Conservation (phyloP, 1,139 yeast genomes). For the Ashbya aceris region DNA sequence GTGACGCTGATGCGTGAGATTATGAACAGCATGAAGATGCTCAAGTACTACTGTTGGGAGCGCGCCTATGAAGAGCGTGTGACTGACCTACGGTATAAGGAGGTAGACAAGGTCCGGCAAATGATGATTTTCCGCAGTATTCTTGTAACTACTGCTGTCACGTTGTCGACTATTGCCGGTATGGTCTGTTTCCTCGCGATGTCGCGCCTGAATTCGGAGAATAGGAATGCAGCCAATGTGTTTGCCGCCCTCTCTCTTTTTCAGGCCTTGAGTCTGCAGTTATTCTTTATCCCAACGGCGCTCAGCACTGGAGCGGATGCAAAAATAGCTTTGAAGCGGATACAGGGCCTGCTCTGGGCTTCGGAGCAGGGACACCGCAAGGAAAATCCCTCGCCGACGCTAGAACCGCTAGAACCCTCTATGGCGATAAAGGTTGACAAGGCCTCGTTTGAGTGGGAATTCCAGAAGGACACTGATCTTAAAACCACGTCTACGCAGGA, state of each 20-base stretch:
- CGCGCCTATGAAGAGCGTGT: constrained; percentile 44
- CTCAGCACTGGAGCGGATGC: constrained; percentile 55
- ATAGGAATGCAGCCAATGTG: constrained; percentile 56
- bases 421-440: constrained; percentile 40
- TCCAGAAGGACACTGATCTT: constrained; percentile 17
- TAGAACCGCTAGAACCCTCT: constrained; percentile 10
- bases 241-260: constrained; percentile 75
- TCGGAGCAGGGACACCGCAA: constrained; percentile 15
- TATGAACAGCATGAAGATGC: constrained; percentile 42
- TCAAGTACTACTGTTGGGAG: constrained; percentile 54
- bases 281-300: constrained; percentile 58
- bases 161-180: constrained; percentile 59
- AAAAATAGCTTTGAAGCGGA: constrained; percentile 51
- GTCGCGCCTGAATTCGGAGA: constrained; percentile 42
- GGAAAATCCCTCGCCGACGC: constrained; percentile 1
- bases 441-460: constrained; percentile 65
- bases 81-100: constrained; percentile 37
- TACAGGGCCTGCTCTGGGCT: constrained; percentile 45
- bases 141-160: constrained; percentile 47
- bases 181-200: constrained; percentile 65
- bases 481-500: constrained; percentile 25
- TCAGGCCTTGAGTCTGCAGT: constrained; percentile 60
- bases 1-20: constrained; percentile 44
- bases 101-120: constrained; percentile 38
- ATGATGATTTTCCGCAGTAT: constrained; percentile 52